A percentile compares a stretch with the other conserved stretches of the same genome.
phyloP scores from a whole-genome alignment of 225 moss, liverwort and hornwort species.

The Climacium dendroides region DNA sequence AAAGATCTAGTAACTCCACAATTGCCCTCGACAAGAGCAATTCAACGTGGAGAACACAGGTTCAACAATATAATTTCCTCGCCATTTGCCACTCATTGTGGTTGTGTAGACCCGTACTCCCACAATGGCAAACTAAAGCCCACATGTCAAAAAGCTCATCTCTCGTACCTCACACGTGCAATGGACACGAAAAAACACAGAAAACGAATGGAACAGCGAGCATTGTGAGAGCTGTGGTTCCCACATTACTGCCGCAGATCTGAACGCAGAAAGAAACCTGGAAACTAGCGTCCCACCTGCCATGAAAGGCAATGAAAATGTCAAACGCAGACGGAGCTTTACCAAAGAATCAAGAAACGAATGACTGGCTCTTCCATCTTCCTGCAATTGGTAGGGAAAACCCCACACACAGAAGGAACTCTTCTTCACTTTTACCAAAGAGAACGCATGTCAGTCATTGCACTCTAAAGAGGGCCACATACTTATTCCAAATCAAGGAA shows the following conservation, averaged over 20 bases:
- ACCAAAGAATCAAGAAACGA: neutral
- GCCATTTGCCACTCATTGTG: too few species aligned
- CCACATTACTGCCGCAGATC: neutral
- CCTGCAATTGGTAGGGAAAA: neutral
- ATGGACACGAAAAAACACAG: neutral
- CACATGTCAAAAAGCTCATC: neutral
- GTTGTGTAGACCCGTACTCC: neutral
- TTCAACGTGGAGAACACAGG: too few species aligned
- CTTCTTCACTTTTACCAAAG: neutral
- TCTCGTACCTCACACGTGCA: neutral
- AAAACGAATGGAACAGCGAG: neutral
- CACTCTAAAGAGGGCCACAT: neutral
- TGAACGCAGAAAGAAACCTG: neutral
- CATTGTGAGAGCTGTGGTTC: neutral
- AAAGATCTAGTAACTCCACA: too few species aligned
- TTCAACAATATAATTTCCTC: too few species aligned
- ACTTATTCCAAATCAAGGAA: conserved; percentile 3
- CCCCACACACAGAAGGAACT: neutral
- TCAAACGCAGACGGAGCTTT: neutral
- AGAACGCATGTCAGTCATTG: neutral
- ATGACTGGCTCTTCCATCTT: neutral
- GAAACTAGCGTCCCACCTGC: neutral
- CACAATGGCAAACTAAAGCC: neutral
- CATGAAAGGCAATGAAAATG: neutral
- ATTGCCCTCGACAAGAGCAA: neutral